Percentiles rank a stretch among this genome's conserved stretches.
These are phyloP conservation scores for Aspergillus tamarii DNA, from an alignment of 2,329 filamentous ascomycete species.

Conservation along the genomic window DNA sequence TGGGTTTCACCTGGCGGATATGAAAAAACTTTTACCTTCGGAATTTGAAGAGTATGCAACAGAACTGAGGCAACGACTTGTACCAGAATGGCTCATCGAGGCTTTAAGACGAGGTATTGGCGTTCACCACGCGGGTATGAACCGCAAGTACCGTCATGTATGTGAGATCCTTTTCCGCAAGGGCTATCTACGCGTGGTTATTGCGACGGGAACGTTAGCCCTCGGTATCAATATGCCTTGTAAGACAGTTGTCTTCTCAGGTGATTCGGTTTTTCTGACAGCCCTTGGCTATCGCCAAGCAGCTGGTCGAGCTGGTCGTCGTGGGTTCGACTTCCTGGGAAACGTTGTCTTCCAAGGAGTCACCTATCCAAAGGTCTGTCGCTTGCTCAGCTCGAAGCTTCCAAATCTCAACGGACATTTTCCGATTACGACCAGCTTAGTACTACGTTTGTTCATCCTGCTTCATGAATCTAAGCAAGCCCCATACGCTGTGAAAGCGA, in stretches of 20 bases:
- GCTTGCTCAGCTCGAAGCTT: constrained; percentile 72
- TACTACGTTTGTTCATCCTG: constrained; percentile 69
- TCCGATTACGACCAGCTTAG: constrained; percentile 72
- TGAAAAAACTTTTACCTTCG: constrained; percentile 57
- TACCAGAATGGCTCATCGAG: constrained; percentile 54
- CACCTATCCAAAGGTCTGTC: constrained; percentile 61
- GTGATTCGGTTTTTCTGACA: constrained; percentile 73
- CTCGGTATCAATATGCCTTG: constrained; percentile 85
- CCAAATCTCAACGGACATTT: constrained; percentile 79
- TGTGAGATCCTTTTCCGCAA: constrained; percentile 43
- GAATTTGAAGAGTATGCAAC: background rate
- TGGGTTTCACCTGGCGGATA: constrained; percentile 59
- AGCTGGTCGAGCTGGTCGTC: constrained; percentile 75
- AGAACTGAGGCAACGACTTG: constrained; percentile 55
- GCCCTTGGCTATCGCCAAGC: constrained; percentile 77
- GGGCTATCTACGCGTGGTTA: constrained; percentile 66
- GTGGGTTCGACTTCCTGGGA: constrained; percentile 78
- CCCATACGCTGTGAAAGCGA: constrained; percentile 62
- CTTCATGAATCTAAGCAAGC: constrained; percentile 68
- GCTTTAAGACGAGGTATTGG: constrained; percentile 70
- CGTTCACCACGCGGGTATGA: constrained; percentile 80
- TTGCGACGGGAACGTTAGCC: constrained; percentile 76
- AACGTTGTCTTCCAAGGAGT: constrained; percentile 79
- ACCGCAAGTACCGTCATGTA: constrained; percentile 71
- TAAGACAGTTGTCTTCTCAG: constrained; percentile 77